Evolutionary conservation across 768 basidiomycete species (phyloP).

Genomic region (Epithele typhae): DNA sequence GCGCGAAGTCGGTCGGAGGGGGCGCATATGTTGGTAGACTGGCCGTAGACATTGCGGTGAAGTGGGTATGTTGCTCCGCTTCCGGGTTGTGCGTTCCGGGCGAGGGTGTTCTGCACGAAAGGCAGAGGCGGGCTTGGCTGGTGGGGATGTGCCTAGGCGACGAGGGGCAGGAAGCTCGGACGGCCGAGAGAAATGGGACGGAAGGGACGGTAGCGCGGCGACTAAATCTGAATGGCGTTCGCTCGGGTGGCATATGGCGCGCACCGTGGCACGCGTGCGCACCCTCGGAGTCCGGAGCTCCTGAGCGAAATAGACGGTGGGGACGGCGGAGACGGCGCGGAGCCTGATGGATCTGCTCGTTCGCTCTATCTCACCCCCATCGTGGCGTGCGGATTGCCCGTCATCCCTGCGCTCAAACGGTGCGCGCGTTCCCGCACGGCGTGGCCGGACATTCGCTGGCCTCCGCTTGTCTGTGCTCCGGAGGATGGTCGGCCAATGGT

Average conservation of each 20-base stretch:
- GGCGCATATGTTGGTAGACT: slow-evolving; percentile 48
- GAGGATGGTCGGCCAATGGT: too few relatives aligned
- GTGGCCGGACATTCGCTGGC: too few relatives aligned
- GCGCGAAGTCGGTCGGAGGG: slow-evolving; percentile 30
- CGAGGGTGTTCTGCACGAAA: too few relatives aligned
- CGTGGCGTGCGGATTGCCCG: not conserved
- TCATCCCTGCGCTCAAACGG: not conserved
- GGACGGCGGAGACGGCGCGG: not conserved
- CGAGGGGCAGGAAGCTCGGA: too few relatives aligned
- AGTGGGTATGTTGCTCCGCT: not conserved
- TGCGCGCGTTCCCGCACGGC: not conserved
- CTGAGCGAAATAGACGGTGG: not conserved
- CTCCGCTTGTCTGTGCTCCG: too few relatives aligned
- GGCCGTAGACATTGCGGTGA: slow-evolving; percentile 46
- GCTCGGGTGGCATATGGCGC: too few relatives aligned
- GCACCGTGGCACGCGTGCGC: too few relatives aligned
- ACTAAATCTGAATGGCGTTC: too few relatives aligned
- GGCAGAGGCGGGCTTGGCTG: too few relatives aligned
- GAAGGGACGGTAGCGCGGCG: not conserved
- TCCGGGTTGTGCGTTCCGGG: too few relatives aligned
- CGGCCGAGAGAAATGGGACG: not conserved
- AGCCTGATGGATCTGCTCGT: slow-evolving; percentile 9
- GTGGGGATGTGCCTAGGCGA: too few relatives aligned
- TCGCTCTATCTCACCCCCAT: slow-evolving; percentile 5
- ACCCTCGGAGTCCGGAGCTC: too few relatives aligned